These are phyloP conservation scores for Periconia digitata DNA, from an alignment of 2,329 filamentous ascomycete species.

Conservation along the genomic window DNA sequence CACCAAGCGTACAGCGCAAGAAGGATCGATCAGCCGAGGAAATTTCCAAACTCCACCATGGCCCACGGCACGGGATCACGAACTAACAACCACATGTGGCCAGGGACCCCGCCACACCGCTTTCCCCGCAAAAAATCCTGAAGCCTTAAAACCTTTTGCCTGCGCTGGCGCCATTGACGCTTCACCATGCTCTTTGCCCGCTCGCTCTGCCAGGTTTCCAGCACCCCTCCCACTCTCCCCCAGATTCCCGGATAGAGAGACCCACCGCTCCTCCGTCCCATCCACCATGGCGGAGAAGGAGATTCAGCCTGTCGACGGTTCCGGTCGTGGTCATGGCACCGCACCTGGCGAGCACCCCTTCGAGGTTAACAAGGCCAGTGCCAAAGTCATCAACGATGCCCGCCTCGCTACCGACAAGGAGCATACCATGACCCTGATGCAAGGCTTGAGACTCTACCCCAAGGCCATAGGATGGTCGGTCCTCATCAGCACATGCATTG, in stretches of 20 bases:
- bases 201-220: neutral
- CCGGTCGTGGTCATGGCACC: neutral
- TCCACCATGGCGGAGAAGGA: neutral
- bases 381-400: conserved; percentile 44
- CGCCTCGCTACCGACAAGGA: conserved; percentile 52
- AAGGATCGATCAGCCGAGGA: neutral
- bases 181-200: neutral
- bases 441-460: conserved; percentile 81
- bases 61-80: no score
- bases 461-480: conserved; percentile 84
- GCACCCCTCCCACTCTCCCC: neutral
- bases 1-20: no score
- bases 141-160: neutral
- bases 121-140: neutral
- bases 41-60: neutral
- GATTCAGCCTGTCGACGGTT: neutral
- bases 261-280: neutral
- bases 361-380: conserved; percentile 14
- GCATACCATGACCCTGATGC: conserved; percentile 59
- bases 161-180: neutral
- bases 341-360: neutral
- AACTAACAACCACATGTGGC: neutral
- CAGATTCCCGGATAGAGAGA: neutral
- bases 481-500: conserved; percentile 85
- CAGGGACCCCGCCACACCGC: neutral